Evolutionary conservation across 805 yeast species (phyloP).

Genomic region (Zygosaccharomyces rouxii): DNA sequence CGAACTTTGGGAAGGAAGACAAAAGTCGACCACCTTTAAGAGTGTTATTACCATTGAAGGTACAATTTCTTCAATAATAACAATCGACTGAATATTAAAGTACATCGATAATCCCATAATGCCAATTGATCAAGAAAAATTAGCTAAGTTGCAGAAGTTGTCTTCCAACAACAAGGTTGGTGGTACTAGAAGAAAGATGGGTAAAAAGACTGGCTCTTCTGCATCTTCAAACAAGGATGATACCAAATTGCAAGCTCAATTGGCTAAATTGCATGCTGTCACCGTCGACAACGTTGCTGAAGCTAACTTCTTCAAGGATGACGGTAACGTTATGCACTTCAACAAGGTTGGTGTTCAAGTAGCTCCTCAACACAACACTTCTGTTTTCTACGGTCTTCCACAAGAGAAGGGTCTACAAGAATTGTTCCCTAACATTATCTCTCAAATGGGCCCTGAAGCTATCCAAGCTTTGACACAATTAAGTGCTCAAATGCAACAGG

Average conservation of each 20-base stretch:
- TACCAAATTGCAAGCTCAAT: conserved; percentile 81
- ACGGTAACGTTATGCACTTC: conserved; percentile 94
- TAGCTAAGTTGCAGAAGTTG: conserved; percentile 81
- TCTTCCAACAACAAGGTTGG: conserved; percentile 79
- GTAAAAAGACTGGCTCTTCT: conserved; percentile 50
- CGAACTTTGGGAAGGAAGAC: neutral
- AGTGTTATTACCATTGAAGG: neutral
- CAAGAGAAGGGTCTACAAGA: conserved; percentile 90
- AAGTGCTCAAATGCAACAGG: conserved; percentile 80
- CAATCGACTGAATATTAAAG: neutral
- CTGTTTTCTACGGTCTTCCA: conserved; percentile 91
- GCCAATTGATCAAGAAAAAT: conserved; percentile 92
- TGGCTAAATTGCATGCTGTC: conserved; percentile 85
- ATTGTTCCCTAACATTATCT: conserved; percentile 88
- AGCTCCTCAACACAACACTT: conserved; percentile 84
- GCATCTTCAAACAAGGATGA: conserved; percentile 74
- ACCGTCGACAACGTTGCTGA: conserved; percentile 88
- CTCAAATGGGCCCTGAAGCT: conserved; percentile 95
- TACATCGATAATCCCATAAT: conserved; percentile 32
- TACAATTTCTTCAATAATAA: neutral
- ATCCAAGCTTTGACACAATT: conserved; percentile 81
- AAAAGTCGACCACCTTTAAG: neutral
- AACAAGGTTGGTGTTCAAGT: conserved; percentile 95
- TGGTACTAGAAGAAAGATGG: conserved; percentile 86
- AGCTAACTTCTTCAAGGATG: conserved; percentile 96